Percentiles rank a stretch among this genome's conserved stretches.
Evolutionary conservation across 2,329 filamentous ascomycete genomes (phyloP).

Genomic region (Juglanconis oblonga): DNA sequence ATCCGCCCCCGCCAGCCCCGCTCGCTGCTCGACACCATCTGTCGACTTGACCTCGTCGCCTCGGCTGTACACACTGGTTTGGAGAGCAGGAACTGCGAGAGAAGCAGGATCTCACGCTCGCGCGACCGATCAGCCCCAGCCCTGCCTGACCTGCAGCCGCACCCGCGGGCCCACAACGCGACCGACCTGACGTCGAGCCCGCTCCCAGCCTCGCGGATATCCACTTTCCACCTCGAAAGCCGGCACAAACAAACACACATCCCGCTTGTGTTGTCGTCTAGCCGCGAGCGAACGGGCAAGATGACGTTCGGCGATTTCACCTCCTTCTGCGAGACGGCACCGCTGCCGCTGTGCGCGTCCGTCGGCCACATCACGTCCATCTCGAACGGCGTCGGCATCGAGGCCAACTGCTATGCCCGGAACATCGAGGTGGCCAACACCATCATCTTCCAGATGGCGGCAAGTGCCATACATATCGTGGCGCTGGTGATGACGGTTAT

Average conservation of each 20-base stretch:
- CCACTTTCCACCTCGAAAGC: background rate
- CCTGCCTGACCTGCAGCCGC: background rate
- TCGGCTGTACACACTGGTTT: background rate
- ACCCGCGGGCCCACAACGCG: background rate
- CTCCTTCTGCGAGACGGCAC: constrained; percentile 77
- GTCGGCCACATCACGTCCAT: constrained; percentile 73
- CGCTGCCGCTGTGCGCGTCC: constrained; percentile 82
- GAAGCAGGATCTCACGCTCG: background rate
- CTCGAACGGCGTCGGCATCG: constrained; percentile 70
- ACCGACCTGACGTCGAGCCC: background rate
- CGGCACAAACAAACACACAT: background rate
- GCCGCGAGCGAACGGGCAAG: constrained; percentile 32
- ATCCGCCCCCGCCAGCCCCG: constrained; percentile 2
- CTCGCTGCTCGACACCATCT: background rate
- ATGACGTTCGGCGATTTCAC: constrained; percentile 93
- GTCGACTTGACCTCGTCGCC: background rate
- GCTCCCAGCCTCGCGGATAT: constrained; percentile 2
- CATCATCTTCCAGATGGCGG: constrained; percentile 93
- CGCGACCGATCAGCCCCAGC: too few relatives aligned
- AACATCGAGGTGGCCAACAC: constrained; percentile 97
- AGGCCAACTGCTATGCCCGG: constrained; percentile 87
- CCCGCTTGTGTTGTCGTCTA: background rate
- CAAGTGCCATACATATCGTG: constrained; percentile 87
- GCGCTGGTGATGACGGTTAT: constrained; percentile 90
- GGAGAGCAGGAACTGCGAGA: background rate